Evolutionary conservation across 2,329 filamentous ascomycete genomes (phyloP), one percentile per base, ranked within the genome.

Genomic region (Fusarium sarcochroum): DNA sequence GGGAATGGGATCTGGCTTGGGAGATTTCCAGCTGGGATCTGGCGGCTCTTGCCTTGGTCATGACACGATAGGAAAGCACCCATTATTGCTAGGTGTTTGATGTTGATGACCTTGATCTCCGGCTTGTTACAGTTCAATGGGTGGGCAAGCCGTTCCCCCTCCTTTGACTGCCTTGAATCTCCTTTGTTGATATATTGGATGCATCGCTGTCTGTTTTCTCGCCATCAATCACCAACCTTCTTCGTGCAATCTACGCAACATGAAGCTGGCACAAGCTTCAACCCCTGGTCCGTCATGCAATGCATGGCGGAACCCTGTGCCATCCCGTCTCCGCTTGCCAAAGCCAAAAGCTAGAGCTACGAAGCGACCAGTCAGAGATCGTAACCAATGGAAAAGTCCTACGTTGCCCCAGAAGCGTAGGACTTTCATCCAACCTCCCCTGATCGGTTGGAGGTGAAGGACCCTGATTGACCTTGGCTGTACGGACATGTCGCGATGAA

Each of bases 251-350:
- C 45, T 40, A 51, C 38, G 17, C 23, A 40, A 63, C 63, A 59
- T 64, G 68, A 58, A 25, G 49, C 69, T 58, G 65, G 62, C 55
- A 73, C 71, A 73, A 73, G 69, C 69, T 73, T 66, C 62, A 50
- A 58, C 59, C 59, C 60, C 58, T 66, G 58, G 64, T 61, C 61
- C 53, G 40, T 64, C 64, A 70, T 72, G 63, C 69, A 70, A 72
- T 73, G 71, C 71, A 66, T 37, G 47, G 42, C 62, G 56, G 47
- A 64, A 49, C 49, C 55, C 65, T 69, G 66, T 69, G 51, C 63
- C 62, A 63, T 58, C 55, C 64, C 70, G 66, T 48, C 49, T 50
- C 67, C 40, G 61, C 62, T 58, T 58, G 46, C 50, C 37, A 38
- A 48, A 52, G 50, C 40, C 53, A 50, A 46, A 63, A 46, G 51